phyloP scores from a whole-genome alignment of 129 eudicot species.

The Glebionis coronaria region DNA sequence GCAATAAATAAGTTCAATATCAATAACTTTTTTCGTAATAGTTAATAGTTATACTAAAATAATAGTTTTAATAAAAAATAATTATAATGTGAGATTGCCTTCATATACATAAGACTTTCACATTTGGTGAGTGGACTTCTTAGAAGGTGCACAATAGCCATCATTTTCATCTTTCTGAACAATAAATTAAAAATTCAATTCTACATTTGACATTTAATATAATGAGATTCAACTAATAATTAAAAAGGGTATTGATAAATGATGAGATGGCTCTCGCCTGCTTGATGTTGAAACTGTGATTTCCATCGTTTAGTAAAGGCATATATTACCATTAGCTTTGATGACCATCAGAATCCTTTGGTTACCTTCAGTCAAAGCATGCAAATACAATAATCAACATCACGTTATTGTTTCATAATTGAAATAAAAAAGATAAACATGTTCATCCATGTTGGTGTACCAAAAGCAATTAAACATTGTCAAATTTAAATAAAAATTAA shows the following conservation, averaged over 20 bases:
- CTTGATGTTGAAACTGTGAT: slow-evolving; percentile 47
- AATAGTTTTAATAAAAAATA: too few relatives aligned
- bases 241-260: slow-evolving; percentile 2
- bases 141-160: slow-evolving; percentile 34
- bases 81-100: too few relatives aligned
- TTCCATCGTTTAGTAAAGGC: slow-evolving; percentile 54
- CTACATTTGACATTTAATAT: slow-evolving; percentile 25
- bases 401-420: slow-evolving; percentile 5
- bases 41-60: too few relatives aligned
- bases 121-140: neutral
- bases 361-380: slow-evolving; percentile 91
- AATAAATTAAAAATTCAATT: slow-evolving; percentile 67
- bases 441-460: neutral
- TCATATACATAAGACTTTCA: too few relatives aligned
- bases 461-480: too few relatives aligned
- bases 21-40: too few relatives aligned
- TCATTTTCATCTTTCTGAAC: slow-evolving; percentile 87
- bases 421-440: slow-evolving; percentile 2
- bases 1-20: too few relatives aligned
- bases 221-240: slow-evolving; percentile 16
- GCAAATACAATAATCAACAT: slow-evolving; percentile 30
- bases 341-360: slow-evolving; percentile 14
- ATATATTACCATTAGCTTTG: slow-evolving; percentile 1
- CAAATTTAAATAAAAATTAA: too few relatives aligned
- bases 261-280: slow-evolving; percentile 48